These are phyloP conservation scores for Phyllosticta ampelicida DNA, from an alignment of 2,329 filamentous ascomycete genomes.

Conservation along the genomic window DNA sequence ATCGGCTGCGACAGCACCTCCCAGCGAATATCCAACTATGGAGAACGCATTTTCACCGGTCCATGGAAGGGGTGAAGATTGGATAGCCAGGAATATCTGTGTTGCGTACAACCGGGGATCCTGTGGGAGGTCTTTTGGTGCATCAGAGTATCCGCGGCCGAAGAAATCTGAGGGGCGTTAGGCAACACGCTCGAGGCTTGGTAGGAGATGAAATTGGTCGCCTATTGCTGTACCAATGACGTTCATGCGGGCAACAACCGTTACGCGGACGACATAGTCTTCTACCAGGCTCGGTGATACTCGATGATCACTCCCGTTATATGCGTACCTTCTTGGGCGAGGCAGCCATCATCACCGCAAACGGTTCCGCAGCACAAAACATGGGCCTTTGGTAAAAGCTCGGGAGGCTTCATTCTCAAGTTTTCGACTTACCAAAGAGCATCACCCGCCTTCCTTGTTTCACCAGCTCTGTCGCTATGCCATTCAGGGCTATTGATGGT, in stretches of 20 bases:
- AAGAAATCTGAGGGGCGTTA: conserved; percentile 47
- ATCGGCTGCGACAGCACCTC: conserved; percentile 59
- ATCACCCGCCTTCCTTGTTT: conserved; percentile 62
- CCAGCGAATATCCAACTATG: conserved; percentile 69
- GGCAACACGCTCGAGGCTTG: background rate
- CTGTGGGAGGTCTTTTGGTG: conserved; percentile 55
- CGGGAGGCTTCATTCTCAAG: background rate
- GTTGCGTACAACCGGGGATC: conserved; percentile 62
- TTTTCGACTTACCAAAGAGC: conserved; percentile 49
- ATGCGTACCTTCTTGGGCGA: background rate
- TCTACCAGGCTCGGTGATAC: too few species aligned
- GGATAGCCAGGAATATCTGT: conserved; percentile 60
- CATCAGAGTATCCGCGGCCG: conserved; percentile 68
- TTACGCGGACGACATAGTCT: too few species aligned
- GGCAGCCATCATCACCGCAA: background rate
- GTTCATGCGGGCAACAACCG: background rate
- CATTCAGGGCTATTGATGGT: conserved; percentile 58
- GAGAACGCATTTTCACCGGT: conserved; percentile 50
- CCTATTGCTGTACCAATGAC: background rate
- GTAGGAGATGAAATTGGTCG: background rate
- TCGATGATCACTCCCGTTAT: too few species aligned
- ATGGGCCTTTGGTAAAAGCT: background rate
- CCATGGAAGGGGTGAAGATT: conserved; percentile 61
- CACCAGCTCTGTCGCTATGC: conserved; percentile 55
- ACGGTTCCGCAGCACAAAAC: background rate